Evolutionary conservation across 371 early-diverging fungal genomes (phyloP), one percentile per base, ranked within the genome.

Genomic region (Antonospora locustae): DNA sequence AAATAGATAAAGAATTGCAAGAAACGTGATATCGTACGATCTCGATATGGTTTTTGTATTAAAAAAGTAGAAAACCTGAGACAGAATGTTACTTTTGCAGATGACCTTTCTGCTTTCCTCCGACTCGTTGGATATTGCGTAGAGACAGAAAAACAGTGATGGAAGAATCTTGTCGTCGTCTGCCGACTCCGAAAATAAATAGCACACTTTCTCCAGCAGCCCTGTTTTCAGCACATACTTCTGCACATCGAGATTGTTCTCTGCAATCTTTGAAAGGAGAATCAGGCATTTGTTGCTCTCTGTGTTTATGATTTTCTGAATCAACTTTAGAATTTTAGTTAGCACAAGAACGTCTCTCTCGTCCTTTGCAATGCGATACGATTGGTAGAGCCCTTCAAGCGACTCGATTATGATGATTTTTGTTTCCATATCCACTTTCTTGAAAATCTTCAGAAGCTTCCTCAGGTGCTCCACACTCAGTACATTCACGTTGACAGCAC

Each of bases 61-160:
- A 28, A 50, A 40, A 19, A 28, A 2, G 19, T 30, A 34, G 45
- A 58, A 50, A 20, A 58, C 24, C 27, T 30, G 30, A 43, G 39
- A 12, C 22, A 58, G 12, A 28, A 46, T 20, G 3, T n/a, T 52
- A 25, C 39, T 52, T 52, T 25, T 39, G n/a, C 37, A 38, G 22
- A 50, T 28, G 7, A 19, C 16, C 27, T 50, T 49, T 34, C 50
- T 39, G 19, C 44, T 58, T 32, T 49, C 50, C 25, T 58, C 58
- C 0, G 17, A 22, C 2, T 9, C 28, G 12, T 28, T 14, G n/a
- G 58, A 34, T 9, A 34, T 9, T 14, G 34, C 34, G 14, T 34
- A 34, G 14, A 34, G 34, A 9, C 9, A 9, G 14, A 34, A 34
- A 34, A 14, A 34, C 34, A 34, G 14, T 9, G 34, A 9, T 9